phyloP scores from a whole-genome alignment of 2,329 filamentous ascomycete genomes.

The Penicillium hesseltinei region DNA sequence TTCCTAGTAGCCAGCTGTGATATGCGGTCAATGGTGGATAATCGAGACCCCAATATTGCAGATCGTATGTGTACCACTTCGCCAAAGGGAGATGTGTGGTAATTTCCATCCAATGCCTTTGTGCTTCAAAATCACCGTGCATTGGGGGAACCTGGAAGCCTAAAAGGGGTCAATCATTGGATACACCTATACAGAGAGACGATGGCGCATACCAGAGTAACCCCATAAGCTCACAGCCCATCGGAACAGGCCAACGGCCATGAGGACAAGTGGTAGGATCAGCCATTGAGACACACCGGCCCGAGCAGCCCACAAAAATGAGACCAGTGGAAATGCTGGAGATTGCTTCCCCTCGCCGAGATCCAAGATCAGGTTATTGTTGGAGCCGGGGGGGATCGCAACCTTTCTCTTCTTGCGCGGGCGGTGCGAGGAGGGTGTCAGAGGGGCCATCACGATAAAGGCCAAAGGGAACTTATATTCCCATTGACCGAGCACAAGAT shows the following conservation, averaged over 20 bases:
- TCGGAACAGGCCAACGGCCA: conserved; percentile 85
- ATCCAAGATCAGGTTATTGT: conserved; percentile 46
- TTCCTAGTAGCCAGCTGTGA: conserved; percentile 93
- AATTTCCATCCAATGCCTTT: conserved; percentile 98
- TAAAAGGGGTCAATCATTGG: conserved; percentile 34
- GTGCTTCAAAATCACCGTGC: conserved; percentile 96
- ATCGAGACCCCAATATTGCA: conserved; percentile 96
- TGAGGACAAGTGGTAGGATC: conserved; percentile 79
- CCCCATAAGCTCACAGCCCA: conserved; percentile 93
- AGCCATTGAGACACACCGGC: conserved; percentile 86
- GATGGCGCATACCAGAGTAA: conserved; percentile 71
- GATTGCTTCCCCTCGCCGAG: conserved; percentile 45
- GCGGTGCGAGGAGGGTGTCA: conserved; percentile 38
- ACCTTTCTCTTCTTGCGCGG: conserved; percentile 48
- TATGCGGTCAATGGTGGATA: conserved; percentile 97
- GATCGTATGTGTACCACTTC: conserved; percentile 96
- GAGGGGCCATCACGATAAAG: conserved; percentile 28
- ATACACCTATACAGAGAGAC: neutral
- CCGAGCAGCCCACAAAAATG: conserved; percentile 91
- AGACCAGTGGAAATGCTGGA: conserved; percentile 83
- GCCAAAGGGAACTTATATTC: conserved; percentile 15
- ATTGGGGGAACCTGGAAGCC: conserved; percentile 80
- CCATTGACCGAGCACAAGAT: conserved; percentile 23
- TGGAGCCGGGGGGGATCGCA: conserved; percentile 36
- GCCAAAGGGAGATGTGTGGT: conserved; percentile 84